Conservation (phyloP, 2,329 filamentous ascomycete species). For the Clonostachys chloroleuca region DNA sequence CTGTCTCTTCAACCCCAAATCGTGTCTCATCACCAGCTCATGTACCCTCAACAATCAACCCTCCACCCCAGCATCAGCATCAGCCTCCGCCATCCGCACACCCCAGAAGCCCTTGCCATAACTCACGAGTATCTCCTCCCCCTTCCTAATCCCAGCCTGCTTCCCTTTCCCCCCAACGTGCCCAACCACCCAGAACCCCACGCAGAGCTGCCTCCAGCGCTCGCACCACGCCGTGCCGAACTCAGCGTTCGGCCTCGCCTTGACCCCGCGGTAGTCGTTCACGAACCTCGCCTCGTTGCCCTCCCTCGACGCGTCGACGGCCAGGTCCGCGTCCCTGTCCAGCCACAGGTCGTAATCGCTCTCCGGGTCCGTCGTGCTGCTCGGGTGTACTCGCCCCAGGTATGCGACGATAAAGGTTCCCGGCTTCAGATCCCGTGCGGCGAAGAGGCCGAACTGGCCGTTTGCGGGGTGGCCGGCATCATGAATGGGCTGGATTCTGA, state of each 20-base stretch:
- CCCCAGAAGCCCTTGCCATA: slow-evolving; percentile 67
- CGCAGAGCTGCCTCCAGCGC: slow-evolving; percentile 43
- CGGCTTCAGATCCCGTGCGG: slow-evolving; percentile 44
- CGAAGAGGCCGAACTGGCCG: slow-evolving; percentile 58
- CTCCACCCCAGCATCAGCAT: not conserved
- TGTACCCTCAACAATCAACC: too few species aligned
- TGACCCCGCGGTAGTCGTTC: slow-evolving; percentile 62
- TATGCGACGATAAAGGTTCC: slow-evolving; percentile 58
- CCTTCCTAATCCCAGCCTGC: slow-evolving; percentile 43
- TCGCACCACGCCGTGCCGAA: slow-evolving; percentile 55
- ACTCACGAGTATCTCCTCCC: slow-evolving; percentile 61
- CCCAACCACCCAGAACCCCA: slow-evolving; percentile 52
- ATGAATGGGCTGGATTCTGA: slow-evolving; percentile 49
- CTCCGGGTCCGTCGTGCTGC: slow-evolving; percentile 15
- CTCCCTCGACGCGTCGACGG: slow-evolving; percentile 52
- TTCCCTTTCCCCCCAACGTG: slow-evolving; percentile 15
- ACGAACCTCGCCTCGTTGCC: slow-evolving; percentile 65
- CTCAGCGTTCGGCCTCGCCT: slow-evolving; percentile 49
- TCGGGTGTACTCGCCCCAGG: slow-evolving; percentile 51
- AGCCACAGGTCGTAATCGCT: slow-evolving; percentile 63
- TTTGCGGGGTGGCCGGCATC: slow-evolving; percentile 49
- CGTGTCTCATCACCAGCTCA: too few species aligned
- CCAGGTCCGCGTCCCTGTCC: slow-evolving; percentile 49
- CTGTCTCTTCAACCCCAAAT: too few species aligned
- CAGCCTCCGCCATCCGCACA: slow-evolving; percentile 27